Evolutionary conservation across 208 protist species (phyloP), one percentile per base, ranked within the genome.

Genomic region (Endotrypanum monterogeii): DNA sequence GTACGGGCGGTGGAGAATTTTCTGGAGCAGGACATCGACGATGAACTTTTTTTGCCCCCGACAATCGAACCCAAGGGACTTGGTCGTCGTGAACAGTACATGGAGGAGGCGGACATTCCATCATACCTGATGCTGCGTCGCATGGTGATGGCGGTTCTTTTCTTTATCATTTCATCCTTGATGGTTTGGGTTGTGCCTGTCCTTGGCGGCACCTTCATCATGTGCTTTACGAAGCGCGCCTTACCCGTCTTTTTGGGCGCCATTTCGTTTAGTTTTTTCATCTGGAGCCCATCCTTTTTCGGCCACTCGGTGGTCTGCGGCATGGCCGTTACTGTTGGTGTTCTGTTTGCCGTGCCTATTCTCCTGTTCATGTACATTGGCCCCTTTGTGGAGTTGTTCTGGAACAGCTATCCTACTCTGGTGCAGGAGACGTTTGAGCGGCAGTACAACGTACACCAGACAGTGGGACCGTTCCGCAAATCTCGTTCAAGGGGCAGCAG

Each of bases 181-280:
- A 72, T 87, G 57, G 75, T 94, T 54, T 92, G 86, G 87, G 57
- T 63, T 28, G 44, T 79, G 25, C 85, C 87, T 25, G 67, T 92
- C 23, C 37, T 87, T 5, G 70, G 58, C 20, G 78, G 85, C 9
- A 71, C 77, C 16, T 41, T 86, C 6, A 37, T 83, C 28, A 20
- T 86, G 30, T 79, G 54, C 60, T 18, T 79, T 32, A 73, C 68
- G 11, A 55, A 35, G 56, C 69, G 73, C 35, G 68, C 77, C 25
- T 14, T 81, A 9, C 58, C 70, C 2, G 70, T 82, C 23, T 54
- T 83, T 30, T 28, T 88, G 30, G 73, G 85, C 18, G 52, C 76
- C 23, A 61, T 78, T 23, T 85, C 83, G n/a, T 68, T 89, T n/a
- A 65, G 81, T 12, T 80, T 95, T 14, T 87, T 92, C 44, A 80